Evolutionary conservation across 2,329 filamentous ascomycete species (phyloP).

Genomic region (Cladophialophora yegresii): DNA sequence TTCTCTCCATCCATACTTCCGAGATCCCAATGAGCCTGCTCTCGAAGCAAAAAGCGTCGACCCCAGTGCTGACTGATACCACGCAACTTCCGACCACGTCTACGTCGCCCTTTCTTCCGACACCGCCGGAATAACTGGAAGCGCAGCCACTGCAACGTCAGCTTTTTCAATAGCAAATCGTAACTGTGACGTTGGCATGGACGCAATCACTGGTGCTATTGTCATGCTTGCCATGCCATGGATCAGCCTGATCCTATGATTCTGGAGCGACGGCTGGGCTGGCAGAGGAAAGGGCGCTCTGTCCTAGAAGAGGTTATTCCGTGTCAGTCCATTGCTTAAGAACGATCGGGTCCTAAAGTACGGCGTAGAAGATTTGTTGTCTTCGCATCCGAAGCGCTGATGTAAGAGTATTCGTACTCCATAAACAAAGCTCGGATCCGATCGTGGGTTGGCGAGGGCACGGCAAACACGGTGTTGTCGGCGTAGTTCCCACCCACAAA

Average conservation of each 20-base stretch:
- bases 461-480: conserved; percentile 4
- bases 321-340: neutral
- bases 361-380: neutral
- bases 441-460: neutral
- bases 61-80: neutral
- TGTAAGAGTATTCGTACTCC: neutral
- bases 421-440: neutral
- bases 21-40: neutral
- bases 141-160: neutral
- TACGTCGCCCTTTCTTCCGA: conserved; percentile 2
- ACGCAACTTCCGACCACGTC: neutral
- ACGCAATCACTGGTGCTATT: neutral
- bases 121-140: neutral
- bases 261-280: neutral
- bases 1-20: neutral
- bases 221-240: neutral
- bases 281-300: neutral
- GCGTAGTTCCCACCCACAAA: neutral
- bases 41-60: neutral
- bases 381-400: neutral
- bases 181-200: neutral
- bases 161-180: neutral
- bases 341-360: neutral
- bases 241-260: neutral
- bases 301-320: neutral